Evolutionary conservation across 2,329 filamentous ascomycete genomes (phyloP), one percentile per base, ranked within the genome.

Genomic region (Monosporascus sp.): DNA sequence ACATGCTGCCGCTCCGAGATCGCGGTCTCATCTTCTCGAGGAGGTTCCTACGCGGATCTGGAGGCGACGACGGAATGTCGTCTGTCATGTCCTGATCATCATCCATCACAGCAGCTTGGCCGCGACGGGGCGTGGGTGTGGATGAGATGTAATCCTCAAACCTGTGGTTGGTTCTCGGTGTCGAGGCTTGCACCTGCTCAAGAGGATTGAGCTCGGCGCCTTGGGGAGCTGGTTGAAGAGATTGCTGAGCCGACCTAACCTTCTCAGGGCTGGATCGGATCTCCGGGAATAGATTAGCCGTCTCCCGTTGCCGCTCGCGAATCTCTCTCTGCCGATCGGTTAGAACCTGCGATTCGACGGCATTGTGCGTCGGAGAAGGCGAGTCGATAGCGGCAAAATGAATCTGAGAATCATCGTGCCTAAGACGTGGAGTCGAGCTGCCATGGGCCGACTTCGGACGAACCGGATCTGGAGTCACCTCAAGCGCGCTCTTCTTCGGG

Each of bases 381-480:
- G 84, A 82, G 31, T 81, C 79, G 47, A 93, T 86, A 0, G 83
- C 73, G 3, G 86, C 82, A 63, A 94, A 94, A 44, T 89, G 79
- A 25, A 95, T 79, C 63, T 95, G 90, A 0, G 90, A 95, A 68
- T 95, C 81, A 56, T 96, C 83, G 60, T 96, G 90, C 37, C 88
- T 82, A 27, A 85, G 74, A 54, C 80, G 81, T 18, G 79, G 75
- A 47, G 78, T 81, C 14, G 69, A 68, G 48, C 68, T 72, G n/a
- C 65, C 67, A 41, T 70, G 67, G 25, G 58, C 61, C 17, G 63
- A 63, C 47, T 63, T 69, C 15, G 65, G 58, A 25, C 56, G 59
- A 46, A 61, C 61, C 45, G 56, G 53, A 44, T 51, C 60, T 8
- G 66, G 64, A 4, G 63, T 62, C n/a, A 50, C 52, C 25, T 65